These are phyloP conservation scores for Daldinia grandis DNA, from an alignment of 495 filamentous ascomycete genomes.

Conservation along the genomic window DNA sequence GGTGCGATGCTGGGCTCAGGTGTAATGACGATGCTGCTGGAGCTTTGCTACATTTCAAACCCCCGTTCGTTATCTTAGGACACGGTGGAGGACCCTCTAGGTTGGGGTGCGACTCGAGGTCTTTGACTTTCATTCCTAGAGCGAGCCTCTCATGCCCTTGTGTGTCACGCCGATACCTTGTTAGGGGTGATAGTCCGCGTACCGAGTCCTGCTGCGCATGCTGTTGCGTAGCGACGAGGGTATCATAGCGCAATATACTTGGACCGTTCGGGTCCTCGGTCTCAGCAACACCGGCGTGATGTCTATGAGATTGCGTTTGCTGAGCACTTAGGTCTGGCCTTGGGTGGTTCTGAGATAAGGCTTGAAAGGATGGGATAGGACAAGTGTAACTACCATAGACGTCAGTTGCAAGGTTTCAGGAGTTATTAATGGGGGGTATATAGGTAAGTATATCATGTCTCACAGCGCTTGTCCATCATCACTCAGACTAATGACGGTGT, in stretches of 20 bases:
- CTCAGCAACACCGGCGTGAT: neutral
- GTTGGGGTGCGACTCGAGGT: neutral
- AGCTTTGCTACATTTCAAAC: neutral
- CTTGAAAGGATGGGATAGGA: slow-evolving; percentile 19
- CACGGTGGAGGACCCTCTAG: neutral
- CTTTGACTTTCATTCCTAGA: slow-evolving; percentile 11
- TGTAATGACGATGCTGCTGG: slow-evolving; percentile 14
- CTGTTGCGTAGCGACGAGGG: slow-evolving; percentile 8
- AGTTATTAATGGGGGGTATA: neutral
- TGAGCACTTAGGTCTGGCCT: neutral
- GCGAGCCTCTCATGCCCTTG: slow-evolving; percentile 24
- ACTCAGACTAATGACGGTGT: slow-evolving; percentile 23
- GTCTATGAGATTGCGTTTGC: neutral
- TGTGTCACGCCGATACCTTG: slow-evolving; percentile 16
- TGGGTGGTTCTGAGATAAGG: neutral
- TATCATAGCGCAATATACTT: neutral
- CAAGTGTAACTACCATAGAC: slow-evolving; percentile 11
- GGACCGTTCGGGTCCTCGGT: neutral
- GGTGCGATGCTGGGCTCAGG: slow-evolving; percentile 2
- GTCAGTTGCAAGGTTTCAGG: neutral
- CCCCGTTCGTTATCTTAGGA: neutral
- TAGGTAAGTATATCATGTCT: slow-evolving; percentile 8
- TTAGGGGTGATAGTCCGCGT: slow-evolving; percentile 5
- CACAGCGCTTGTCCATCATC: slow-evolving; percentile 27
- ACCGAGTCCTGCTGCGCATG: neutral